phyloP scores from a whole-genome alignment of 495 filamentous ascomycete species.

The Xylaria intraflava region DNA sequence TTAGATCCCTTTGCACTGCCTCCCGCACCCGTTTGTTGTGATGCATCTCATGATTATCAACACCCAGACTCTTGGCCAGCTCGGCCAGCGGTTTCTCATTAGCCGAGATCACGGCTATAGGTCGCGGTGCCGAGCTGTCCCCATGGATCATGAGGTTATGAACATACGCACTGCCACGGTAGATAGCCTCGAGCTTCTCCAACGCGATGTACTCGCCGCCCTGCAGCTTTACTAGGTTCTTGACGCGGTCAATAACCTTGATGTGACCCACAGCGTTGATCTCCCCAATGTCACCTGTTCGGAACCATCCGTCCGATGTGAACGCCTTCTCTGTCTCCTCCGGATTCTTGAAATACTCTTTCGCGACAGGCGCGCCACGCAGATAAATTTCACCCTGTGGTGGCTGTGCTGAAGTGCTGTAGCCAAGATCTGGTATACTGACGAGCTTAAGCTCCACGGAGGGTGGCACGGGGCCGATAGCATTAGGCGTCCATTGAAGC shows the following conservation, averaged over 20 bases:
- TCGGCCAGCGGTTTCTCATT: constrained; percentile 49
- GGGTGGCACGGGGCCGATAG: constrained; percentile 63
- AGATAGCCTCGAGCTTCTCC: constrained; percentile 60
- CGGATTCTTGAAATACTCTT: constrained; percentile 72
- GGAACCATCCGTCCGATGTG: constrained; percentile 85
- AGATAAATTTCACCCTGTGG: constrained; percentile 83
- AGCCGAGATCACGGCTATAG: constrained; percentile 52
- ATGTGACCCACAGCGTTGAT: constrained; percentile 74
- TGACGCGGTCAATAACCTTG: constrained; percentile 81
- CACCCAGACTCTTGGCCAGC: constrained; percentile 44
- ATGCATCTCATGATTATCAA: constrained; percentile 41
- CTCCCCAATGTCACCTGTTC: constrained; percentile 76
- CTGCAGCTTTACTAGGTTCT: constrained; percentile 70
- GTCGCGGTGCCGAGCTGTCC: constrained; percentile 39
- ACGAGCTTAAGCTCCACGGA: constrained; percentile 65
- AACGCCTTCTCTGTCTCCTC: constrained; percentile 76
- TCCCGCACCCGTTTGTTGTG: constrained; percentile 41
- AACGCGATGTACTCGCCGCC: constrained; percentile 62
- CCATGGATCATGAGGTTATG: constrained; percentile 58
- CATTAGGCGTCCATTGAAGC: constrained; percentile 61
- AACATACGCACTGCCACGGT: constrained; percentile 48
- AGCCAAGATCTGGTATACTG: constrained; percentile 82
- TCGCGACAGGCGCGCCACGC: constrained; percentile 62
- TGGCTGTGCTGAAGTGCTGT: constrained; percentile 65
- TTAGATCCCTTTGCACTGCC: constrained; percentile 50